A percentile compares a stretch with the other conserved stretches of the same genome.
These are phyloP conservation scores for Acanthamoeba lenticulata DNA, from an alignment of 208 protist genomes.

Conservation along the genomic window DNA sequence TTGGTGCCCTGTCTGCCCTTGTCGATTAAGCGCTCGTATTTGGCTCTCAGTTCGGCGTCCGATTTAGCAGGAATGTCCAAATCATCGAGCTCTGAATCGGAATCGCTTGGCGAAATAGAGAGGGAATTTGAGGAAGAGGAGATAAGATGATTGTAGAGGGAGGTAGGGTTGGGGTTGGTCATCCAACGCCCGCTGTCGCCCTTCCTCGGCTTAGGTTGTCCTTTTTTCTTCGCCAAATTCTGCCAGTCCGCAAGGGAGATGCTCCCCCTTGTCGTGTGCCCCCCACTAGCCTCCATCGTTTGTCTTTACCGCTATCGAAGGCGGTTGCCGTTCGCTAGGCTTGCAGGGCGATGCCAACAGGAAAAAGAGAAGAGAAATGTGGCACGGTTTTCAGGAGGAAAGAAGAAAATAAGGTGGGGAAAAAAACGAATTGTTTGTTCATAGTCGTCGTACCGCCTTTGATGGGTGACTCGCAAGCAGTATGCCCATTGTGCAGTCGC, in stretches of 20 bases:
- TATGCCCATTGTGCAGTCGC: background rate
- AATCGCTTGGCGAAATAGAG: constrained; percentile 48
- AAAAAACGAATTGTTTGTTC: background rate
- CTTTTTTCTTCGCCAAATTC: background rate
- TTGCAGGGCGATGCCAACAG: no score
- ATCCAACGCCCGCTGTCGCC: constrained; percentile 37
- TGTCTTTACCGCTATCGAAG: no score
- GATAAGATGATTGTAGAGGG: background rate
- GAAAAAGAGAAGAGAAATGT: no score
- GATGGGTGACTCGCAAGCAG: background rate
- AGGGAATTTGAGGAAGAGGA: background rate
- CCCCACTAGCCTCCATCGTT: constrained; percentile 31
- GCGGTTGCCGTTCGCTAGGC: no score
- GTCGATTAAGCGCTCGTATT: constrained; percentile 32
- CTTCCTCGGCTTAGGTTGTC: background rate
- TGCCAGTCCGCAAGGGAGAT: background rate
- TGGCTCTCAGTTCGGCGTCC: background rate
- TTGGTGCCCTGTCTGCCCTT: background rate
- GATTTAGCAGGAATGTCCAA: background rate
- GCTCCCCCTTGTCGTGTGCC: background rate
- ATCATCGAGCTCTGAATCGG: background rate
- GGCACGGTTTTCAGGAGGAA: no score
- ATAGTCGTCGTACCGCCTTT: background rate
- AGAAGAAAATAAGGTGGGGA: background rate
- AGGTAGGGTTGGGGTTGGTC: background rate